Evolutionary conservation across 176 grass and related monocot species (phyloP).

Genomic region (Triticum turgidum): DNA sequence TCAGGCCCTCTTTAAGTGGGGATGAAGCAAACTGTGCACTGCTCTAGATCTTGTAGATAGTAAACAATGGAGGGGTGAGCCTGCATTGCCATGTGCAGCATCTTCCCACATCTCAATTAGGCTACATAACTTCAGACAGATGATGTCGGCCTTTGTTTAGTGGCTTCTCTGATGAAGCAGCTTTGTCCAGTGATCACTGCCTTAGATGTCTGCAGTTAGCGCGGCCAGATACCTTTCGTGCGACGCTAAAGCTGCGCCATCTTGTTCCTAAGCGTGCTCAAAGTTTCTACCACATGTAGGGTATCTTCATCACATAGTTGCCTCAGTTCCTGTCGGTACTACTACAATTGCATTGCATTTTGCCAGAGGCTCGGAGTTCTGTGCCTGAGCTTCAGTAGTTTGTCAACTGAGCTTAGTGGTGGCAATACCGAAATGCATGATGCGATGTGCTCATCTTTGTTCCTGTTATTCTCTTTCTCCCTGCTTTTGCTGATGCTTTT

Average conservation of each 20-base stretch:
- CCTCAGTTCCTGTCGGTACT: not conserved
- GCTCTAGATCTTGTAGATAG: conserved; percentile 49
- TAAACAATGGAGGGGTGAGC: conserved; percentile 39
- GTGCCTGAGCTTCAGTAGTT: conserved; percentile 15
- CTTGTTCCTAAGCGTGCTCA: not conserved
- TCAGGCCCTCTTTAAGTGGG: conserved; percentile 46
- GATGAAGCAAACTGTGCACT: conserved; percentile 44
- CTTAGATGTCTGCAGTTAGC: not conserved
- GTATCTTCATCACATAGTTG: not conserved
- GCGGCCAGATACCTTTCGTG: not conserved
- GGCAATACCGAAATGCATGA: conserved; percentile 23
- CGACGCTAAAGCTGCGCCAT: conserved; percentile 21
- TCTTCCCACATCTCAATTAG: conserved; percentile 37
- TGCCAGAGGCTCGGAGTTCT: not conserved
- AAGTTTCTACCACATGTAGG: conserved; percentile 23
- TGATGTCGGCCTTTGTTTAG: not conserved
- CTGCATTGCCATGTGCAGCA: conserved; percentile 38
- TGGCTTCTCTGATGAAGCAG: conserved; percentile 10
- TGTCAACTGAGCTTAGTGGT: conserved; percentile 8
- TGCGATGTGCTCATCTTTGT: conserved; percentile 38
- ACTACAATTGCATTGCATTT: not conserved
- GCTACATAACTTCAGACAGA: not conserved
- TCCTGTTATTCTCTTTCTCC: conserved; percentile 33
- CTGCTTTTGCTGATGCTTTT: conserved; percentile 46
- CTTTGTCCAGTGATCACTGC: not conserved